Conservation (phyloP, 2,329 filamentous ascomycete species). For the Ilyonectria destructans region DNA sequence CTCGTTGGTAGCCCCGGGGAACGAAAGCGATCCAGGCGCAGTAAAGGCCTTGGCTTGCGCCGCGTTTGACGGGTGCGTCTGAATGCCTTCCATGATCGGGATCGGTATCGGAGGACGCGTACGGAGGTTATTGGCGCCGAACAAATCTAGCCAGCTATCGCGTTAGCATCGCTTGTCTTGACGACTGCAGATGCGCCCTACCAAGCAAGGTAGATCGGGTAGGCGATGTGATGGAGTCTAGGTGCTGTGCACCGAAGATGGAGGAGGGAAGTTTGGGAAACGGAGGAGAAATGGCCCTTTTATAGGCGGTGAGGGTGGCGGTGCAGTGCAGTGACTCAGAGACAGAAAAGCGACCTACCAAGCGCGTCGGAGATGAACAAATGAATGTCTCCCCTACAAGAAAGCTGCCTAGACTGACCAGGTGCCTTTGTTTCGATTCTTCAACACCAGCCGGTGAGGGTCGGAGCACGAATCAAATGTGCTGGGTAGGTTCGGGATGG, state of each 20-base stretch:
- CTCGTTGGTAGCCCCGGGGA: slow-evolving; percentile 87
- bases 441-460: slow-evolving; percentile 40
- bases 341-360: slow-evolving; percentile 66
- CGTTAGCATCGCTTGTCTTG: slow-evolving; percentile 47
- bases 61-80: slow-evolving; percentile 92
- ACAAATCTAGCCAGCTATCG: slow-evolving; percentile 52
- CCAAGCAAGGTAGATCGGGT: slow-evolving; percentile 40
- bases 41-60: slow-evolving; percentile 97
- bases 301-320: slow-evolving; percentile 45
- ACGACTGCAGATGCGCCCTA: slow-evolving; percentile 37
- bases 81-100: slow-evolving; percentile 86
- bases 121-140: slow-evolving; percentile 46
- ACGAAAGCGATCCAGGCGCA: slow-evolving; percentile 91
- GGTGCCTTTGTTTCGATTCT: slow-evolving; percentile 34
- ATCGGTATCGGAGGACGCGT: slow-evolving; percentile 42
- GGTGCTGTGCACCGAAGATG: slow-evolving; percentile 36
- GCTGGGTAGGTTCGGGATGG: slow-evolving; percentile 17
- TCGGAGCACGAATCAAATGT: slow-evolving; percentile 41
- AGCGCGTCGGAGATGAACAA: slow-evolving; percentile 95
- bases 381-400: slow-evolving; percentile 91
- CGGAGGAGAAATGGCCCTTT: slow-evolving; percentile 45
- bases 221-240: slow-evolving; percentile 25
- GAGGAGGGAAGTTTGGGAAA: slow-evolving; percentile 40
- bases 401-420: slow-evolving; percentile 55
- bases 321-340: slow-evolving; percentile 44